These are phyloP conservation scores for Peronosclerospora sorghi DNA, from an alignment of 352 stramenopile species.

Conservation along the genomic window DNA sequence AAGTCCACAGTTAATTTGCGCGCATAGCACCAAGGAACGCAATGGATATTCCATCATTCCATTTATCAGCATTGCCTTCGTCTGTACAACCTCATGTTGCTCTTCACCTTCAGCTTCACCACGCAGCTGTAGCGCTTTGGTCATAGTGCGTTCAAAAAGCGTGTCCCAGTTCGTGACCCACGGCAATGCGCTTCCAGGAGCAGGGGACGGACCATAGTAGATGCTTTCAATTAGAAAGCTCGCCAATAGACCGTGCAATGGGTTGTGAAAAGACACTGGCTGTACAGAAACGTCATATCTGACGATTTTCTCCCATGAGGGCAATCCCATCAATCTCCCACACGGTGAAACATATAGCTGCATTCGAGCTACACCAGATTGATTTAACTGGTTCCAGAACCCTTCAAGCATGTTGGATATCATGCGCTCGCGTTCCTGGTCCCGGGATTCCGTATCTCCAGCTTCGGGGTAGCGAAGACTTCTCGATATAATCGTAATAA, in stretches of 20 bases:
- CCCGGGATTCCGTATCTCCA: slow-evolving; percentile 14
- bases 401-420: slow-evolving; percentile 59
- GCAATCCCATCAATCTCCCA: slow-evolving; percentile 40
- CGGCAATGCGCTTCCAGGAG: slow-evolving; percentile 9
- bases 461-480: slow-evolving; percentile 48
- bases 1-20: slow-evolving; percentile 64
- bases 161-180: slow-evolving; percentile 42
- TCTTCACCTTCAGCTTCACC: slow-evolving; percentile 13
- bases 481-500: slow-evolving; percentile 50
- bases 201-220: slow-evolving; percentile 34
- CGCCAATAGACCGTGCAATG: slow-evolving; percentile 76
- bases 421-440: slow-evolving; percentile 39
- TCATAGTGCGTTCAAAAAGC: slow-evolving; percentile 42
- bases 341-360: slow-evolving; percentile 52
- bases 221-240: slow-evolving; percentile 73
- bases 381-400: slow-evolving; percentile 67
- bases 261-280: slow-evolving; percentile 85
- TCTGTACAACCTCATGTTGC: slow-evolving; percentile 21
- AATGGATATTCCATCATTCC: slow-evolving; percentile 71
- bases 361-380: slow-evolving; percentile 27
- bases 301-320: slow-evolving; percentile 37
- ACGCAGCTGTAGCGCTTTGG: slow-evolving; percentile 14
- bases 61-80: slow-evolving; percentile 55
- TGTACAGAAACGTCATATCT: slow-evolving; percentile 67
- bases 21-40: slow-evolving; percentile 58